phyloP scores from a whole-genome alignment of 169 alveolate genomes.

The Cryptosporidium ubiquitum region DNA sequence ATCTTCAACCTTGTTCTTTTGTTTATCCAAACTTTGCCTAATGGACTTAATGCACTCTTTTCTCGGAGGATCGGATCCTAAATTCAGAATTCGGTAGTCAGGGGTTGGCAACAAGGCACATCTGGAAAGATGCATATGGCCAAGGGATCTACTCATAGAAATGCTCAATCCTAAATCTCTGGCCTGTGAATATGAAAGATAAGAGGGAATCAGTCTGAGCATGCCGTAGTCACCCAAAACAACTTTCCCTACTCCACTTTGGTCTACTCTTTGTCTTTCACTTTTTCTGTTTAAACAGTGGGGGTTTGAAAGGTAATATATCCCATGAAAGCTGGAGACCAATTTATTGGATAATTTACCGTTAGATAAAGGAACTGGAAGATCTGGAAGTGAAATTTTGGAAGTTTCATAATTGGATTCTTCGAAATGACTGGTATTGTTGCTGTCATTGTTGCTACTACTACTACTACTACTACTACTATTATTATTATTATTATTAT shows the following conservation, averaged over 20 bases:
- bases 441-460: neutral
- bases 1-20: neutral
- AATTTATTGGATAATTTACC: neutral
- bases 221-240: slow-evolving; percentile 57
- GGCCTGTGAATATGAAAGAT: slow-evolving; percentile 42
- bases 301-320: slow-evolving; percentile 54
- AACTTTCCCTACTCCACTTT: slow-evolving; percentile 60
- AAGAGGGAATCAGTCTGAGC: slow-evolving; percentile 53
- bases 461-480: neutral
- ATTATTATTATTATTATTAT: neutral
- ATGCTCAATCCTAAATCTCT: slow-evolving; percentile 59
- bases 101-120: slow-evolving; percentile 60
- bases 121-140: slow-evolving; percentile 65
- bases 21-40: neutral
- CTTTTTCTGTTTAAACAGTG: slow-evolving; percentile 47
- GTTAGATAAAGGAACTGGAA: slow-evolving; percentile 27
- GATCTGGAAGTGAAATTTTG: slow-evolving; percentile 18
- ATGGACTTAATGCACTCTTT: slow-evolving; percentile 31
- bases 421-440: neutral
- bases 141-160: slow-evolving; percentile 72
- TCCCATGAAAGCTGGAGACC: neutral
- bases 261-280: slow-evolving; percentile 62
- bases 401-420: neutral
- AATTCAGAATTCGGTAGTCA: slow-evolving; percentile 28
- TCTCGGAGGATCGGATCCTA: slow-evolving; percentile 29